phyloP scores from a whole-genome alignment of 2,329 filamentous ascomycete genomes.

The Exophiala sideris region DNA sequence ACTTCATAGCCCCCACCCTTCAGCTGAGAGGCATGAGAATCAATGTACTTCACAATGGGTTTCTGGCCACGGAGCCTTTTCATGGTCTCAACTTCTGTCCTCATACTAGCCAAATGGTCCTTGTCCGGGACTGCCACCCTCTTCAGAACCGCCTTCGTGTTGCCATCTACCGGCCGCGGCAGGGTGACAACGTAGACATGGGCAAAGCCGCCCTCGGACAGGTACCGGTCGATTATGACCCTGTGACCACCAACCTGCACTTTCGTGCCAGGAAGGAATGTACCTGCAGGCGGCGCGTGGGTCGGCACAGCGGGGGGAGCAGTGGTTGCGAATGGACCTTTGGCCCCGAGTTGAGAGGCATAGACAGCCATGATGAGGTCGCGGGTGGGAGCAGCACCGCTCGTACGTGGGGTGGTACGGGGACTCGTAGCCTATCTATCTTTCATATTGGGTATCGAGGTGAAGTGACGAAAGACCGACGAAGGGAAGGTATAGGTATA shows the following conservation, averaged over 20 bases:
- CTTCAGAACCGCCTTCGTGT: conserved; percentile 83
- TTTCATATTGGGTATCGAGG: conserved; percentile 9
- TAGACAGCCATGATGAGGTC: conserved; percentile 26
- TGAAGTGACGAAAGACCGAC: not conserved
- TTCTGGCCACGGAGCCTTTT: conserved; percentile 97
- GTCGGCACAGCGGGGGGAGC: conserved; percentile 32
- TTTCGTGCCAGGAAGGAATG: conserved; percentile 90
- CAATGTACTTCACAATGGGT: conserved; percentile 95
- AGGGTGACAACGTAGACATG: conserved; percentile 96
- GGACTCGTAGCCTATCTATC: conserved; percentile 9
- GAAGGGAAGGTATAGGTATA: not conserved
- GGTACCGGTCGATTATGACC: conserved; percentile 92
- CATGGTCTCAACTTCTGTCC: conserved; percentile 99
- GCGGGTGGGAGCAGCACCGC: conserved; percentile 5
- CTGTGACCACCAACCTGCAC: conserved; percentile 92
- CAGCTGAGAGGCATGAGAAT: conserved; percentile 94
- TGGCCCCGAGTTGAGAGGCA: conserved; percentile 23
- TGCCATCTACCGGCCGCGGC: conserved; percentile 70
- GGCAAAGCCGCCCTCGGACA: conserved; percentile 96
- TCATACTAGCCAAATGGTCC: conserved; percentile 89
- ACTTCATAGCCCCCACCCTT: conserved; percentile 94
- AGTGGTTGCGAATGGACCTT: conserved; percentile 20
- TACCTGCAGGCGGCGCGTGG: conserved; percentile 62
- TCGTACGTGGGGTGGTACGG: not conserved
- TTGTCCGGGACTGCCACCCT: conserved; percentile 95